These are phyloP conservation scores for Vigna nakashimae DNA, from an alignment of 306 rosid species.

Conservation along the genomic window DNA sequence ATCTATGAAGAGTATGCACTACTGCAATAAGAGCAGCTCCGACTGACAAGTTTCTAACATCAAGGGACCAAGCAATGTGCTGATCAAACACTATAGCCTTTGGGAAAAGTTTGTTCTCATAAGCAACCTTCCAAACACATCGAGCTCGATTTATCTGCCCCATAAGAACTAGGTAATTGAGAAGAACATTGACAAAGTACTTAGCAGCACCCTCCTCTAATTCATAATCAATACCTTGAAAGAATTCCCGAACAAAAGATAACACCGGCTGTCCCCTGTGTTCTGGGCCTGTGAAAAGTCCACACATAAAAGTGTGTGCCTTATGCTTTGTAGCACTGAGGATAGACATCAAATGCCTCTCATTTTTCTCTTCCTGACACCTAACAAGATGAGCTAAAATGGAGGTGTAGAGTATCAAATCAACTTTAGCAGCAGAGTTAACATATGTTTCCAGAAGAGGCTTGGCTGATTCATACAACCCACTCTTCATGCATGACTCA, in stretches of 20 bases:
- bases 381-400: constrained; percentile 91
- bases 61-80: constrained; percentile 98
- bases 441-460: constrained; percentile 91
- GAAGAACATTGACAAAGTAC: constrained; percentile 92
- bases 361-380: constrained; percentile 86
- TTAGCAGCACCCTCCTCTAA: constrained; percentile 92
- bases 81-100: constrained; percentile 95
- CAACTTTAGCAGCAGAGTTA: constrained; percentile 87
- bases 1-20: constrained; percentile 92
- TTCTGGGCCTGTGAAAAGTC: constrained; percentile 87
- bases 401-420: constrained; percentile 92
- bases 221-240: constrained; percentile 88
- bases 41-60: constrained; percentile 90
- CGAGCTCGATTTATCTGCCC: constrained; percentile 95
- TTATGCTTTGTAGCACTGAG: constrained; percentile 81
- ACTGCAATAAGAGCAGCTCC: constrained; percentile 93
- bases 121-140: constrained; percentile 94
- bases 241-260: constrained; percentile 86
- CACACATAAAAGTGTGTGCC: constrained; percentile 92
- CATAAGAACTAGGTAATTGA: constrained; percentile 94
- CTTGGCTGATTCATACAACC: constrained; percentile 82
- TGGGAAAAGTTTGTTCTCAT: constrained; percentile 96
- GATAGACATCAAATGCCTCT: constrained; percentile 92
- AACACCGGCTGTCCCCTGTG: constrained; percentile 86
- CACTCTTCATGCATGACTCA: constrained; percentile 91